Evolutionary conservation across 148 eudicot genomes (phyloP).

Genomic region (Camellia granthamiana): DNA sequence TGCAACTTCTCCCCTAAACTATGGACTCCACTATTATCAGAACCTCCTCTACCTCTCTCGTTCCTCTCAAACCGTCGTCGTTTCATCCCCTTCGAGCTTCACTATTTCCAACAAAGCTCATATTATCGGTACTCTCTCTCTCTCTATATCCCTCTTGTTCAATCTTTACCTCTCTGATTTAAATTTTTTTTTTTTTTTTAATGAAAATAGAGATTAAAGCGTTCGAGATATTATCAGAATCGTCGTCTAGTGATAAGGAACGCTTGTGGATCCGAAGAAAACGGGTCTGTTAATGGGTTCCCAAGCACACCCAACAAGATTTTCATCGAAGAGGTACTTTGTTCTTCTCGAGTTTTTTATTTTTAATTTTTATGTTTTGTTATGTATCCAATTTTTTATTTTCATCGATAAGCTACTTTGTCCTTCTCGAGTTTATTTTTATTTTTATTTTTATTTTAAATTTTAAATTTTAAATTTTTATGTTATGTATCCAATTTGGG

Average conservation of each 20-base stretch:
- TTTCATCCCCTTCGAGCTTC: slow-evolving; percentile 30
- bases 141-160: not conserved
- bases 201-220: slow-evolving; percentile 42
- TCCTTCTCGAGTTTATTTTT: no score
- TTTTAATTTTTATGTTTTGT: not conserved
- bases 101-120: slow-evolving; percentile 33
- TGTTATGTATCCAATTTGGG: not conserved
- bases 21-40: slow-evolving; percentile 65
- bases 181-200: not conserved
- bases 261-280: slow-evolving; percentile 55
- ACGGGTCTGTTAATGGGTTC: slow-evolving; percentile 43
- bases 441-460: no score
- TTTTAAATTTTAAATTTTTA: not conserved
- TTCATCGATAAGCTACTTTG: not conserved
- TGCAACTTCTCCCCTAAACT: not conserved
- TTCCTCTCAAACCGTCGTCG: slow-evolving; percentile 40
- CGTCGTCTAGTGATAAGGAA: slow-evolving; percentile 31
- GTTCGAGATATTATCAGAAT: slow-evolving; percentile 27
- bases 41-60: slow-evolving; percentile 32
- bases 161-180: not conserved
- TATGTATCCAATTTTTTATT: not conserved
- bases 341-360: not conserved
- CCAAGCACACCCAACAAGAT: slow-evolving; percentile 49
- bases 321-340: slow-evolving; percentile 72
- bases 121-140: slow-evolving; percentile 40